A percentile compares a stretch with the other conserved stretches of the same genome.
These are phyloP conservation scores for Xylariaceae sp. DNA, from an alignment of 2,329 filamentous ascomycete genomes.

Conservation along the genomic window DNA sequence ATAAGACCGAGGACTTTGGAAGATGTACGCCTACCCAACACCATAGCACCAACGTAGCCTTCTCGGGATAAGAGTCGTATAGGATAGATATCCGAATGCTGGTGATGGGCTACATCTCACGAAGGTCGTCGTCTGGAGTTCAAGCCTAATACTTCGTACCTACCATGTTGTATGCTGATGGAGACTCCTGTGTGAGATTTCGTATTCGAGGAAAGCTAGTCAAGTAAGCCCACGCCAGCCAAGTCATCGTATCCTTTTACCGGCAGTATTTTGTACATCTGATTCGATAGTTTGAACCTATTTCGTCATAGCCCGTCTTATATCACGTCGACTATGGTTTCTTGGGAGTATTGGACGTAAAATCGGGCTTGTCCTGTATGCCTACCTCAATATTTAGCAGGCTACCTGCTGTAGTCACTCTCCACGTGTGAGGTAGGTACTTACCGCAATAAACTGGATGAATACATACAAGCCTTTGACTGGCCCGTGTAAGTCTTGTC, in stretches of 20 bases:
- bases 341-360: too few relatives aligned
- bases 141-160: neutral
- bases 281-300: neutral
- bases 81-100: too few relatives aligned
- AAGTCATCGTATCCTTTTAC: neutral
- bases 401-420: too few relatives aligned
- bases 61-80: too few relatives aligned
- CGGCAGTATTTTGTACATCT: constrained; percentile 1
- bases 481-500: neutral
- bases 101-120: neutral
- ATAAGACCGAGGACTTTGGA: too few relatives aligned
- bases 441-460: too few relatives aligned
- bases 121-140: neutral
- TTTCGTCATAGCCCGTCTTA: neutral
- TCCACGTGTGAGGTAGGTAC: too few relatives aligned
- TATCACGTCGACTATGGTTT: neutral
- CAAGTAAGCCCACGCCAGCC: neutral
- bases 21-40: too few relatives aligned
- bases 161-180: neutral
- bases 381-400: too few relatives aligned
- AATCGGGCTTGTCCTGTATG: too few relatives aligned
- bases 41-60: too few relatives aligned
- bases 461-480: neutral
- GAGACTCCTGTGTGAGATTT: constrained; percentile 13
- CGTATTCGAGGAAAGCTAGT: constrained; percentile 16